Evolutionary conservation across 2,329 filamentous ascomycete genomes (phyloP).

Genomic region (Juglanconis juglandina): DNA sequence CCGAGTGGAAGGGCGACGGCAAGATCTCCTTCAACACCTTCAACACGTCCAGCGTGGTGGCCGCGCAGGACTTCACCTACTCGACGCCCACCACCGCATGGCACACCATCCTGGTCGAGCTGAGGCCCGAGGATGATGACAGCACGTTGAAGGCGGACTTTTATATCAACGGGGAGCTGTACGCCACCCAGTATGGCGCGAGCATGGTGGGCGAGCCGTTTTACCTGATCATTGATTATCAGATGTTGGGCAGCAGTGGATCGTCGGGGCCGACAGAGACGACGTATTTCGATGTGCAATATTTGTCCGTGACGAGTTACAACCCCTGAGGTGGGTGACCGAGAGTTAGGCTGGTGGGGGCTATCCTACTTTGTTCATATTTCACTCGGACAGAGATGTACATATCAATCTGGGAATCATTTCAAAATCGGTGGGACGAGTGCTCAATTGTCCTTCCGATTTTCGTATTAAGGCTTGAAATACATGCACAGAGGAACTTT

Average conservation of each 20-base stretch:
- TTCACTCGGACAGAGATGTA: not conserved
- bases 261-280: constrained; percentile 15
- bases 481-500: too few species aligned
- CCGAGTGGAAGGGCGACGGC: constrained; percentile 54
- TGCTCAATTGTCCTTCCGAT: too few species aligned
- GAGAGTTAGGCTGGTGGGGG: not conserved
- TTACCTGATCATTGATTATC: constrained; percentile 28
- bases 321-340: constrained; percentile 11
- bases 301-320: constrained; percentile 20
- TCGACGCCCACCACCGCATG: constrained; percentile 37
- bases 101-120: constrained; percentile 46
- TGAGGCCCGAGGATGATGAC: constrained; percentile 44
- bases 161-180: constrained; percentile 45
- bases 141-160: constrained; percentile 47
- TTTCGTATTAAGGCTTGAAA: too few species aligned
- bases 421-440: too few species aligned
- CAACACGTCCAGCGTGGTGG: constrained; percentile 40
- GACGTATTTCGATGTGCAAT: constrained; percentile 21
- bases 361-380: not conserved
- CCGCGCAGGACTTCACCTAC: constrained; percentile 44
- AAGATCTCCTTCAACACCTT: constrained; percentile 53
- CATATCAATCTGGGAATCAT: not conserved
- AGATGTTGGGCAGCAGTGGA: constrained; percentile 22
- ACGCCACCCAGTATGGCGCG: constrained; percentile 46
- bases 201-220: constrained; percentile 43